Evolutionary conservation across 352 stramenopile genomes (phyloP), one percentile per base, ranked within the genome.

Genomic region (Pythium folliculosum): DNA sequence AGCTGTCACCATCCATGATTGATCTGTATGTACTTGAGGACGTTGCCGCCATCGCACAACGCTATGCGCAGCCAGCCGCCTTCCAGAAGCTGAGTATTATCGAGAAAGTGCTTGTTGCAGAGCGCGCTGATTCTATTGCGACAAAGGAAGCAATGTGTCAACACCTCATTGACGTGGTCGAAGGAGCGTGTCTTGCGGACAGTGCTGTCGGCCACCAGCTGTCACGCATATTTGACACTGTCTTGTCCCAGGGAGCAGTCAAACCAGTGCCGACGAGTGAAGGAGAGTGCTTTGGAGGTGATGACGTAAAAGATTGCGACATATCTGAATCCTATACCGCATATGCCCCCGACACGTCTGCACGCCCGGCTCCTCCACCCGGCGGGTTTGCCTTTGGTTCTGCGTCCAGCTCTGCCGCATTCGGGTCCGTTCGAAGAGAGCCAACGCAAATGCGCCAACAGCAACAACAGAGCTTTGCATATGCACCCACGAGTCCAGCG

Each of bases 41-140:
- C 30, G 19, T 1, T 10, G 35, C 8, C 14, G 16, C 19, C 0
- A 56, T 71, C 2, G 19, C 13, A 4, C 14, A 57, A 19, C 65
- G 65, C 6, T 71, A 66, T 32, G n/a, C 57, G 8, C 35, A 37
- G 49, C 49, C 57, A 0, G 56, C 55, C 10, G 43, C 58, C 1
- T 66, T 71, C 23, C 22, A 62, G 23, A 66, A 62, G 49, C 35
- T 71, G 17, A 66, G 57, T n/a, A 23, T 71, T 9, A 43, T 71
- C 9, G 65, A 71, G 50, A 65, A 66, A 32, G 16, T 71, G 7
- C 16, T 71, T 1, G 40, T 71, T n/a, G 65, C 65, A 3, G 37
- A 65, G 19, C 49, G 57, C n/a, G 25, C 32, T 25, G 43, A 57
- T 10, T 45, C n/a, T 0, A 19, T 43, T 10, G 62, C 58, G 43